Base-by-base conservation (phyloP, 768 basidiomycete genomes). In the Agaricus sinodeliciosus region DNA sequence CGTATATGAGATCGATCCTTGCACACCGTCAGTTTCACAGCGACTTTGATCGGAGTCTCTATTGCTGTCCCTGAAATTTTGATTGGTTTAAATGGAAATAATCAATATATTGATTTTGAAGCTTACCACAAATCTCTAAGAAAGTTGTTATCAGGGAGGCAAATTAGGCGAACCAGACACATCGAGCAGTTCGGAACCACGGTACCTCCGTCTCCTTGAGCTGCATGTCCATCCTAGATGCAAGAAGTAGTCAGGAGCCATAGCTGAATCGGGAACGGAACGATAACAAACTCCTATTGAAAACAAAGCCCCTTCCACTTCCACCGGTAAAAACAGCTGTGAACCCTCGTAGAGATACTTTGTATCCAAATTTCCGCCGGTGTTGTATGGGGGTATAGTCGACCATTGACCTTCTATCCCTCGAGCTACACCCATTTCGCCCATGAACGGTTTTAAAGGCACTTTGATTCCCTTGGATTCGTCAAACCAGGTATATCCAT, bases 171-270 rank as follows among this genome's bases (percentile, higher is more conserved):
- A 31, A 27, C 11, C 15, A 5, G 12, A 26, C 8, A 28, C 26
- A 43, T 26, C 26, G 7, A 12, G 27, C 25, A 9, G 27, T 15
- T 8, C 6, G 25, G n/a, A 27, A 44, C n/a, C 25, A 63, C 76
- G 54, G n/a, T 51, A 79, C 81, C 82, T 63, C 82, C 82, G 59
- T 83, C 82, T 6, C 82, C 82, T 65, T 83, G 82, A 9, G 77
- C 80, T 3, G 81, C 82, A 62, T 84, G 82, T 4, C 82, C 82
- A 54, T 84, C 82, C 81, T 82, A 43, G 7, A 35, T 15, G n/a
- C 1, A 44, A 34, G 16, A 27, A 16, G 43, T 44, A 16, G 43
- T 44, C n/a, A 57, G 49, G 37, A 43, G 43, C 41, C 18, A 39
- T 28, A 28, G 27, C 27, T 36, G 42, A 26, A 44, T 9, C 7